Percentiles rank a stretch among this genome's conserved stretches.
Evolutionary conservation across 306 rosid genomes (phyloP).

Genomic region (Quercus dentata): DNA sequence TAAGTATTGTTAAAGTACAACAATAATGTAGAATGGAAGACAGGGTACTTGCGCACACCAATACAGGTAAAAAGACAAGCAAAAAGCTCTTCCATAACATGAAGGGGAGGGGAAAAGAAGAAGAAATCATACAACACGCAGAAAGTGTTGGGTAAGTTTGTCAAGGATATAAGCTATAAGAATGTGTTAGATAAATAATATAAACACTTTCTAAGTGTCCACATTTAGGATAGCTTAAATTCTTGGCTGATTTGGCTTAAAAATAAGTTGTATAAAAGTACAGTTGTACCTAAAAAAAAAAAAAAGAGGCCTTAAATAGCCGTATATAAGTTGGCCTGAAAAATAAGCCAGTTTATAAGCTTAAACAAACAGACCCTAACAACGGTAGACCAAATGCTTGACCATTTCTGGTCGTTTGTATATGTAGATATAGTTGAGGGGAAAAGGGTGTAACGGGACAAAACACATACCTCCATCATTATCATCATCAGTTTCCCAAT

Average conservation of each 20-base stretch:
- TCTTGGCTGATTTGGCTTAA: too few relatives aligned
- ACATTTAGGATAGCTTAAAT: too few relatives aligned
- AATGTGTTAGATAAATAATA: background rate
- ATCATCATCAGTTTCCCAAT: conserved; percentile 94
- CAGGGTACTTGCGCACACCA: background rate
- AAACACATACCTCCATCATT: conserved; percentile 65
- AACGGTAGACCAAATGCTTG: background rate
- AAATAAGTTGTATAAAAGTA: too few relatives aligned
- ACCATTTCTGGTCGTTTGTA: background rate
- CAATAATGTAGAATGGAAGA: background rate
- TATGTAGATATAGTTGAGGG: background rate
- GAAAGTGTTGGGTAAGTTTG: too few relatives aligned
- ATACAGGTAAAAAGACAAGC: background rate
- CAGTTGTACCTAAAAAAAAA: too few relatives aligned
- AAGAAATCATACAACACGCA: background rate
- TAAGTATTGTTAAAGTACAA: background rate
- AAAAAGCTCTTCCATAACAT: background rate
- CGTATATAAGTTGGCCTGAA: too few relatives aligned
- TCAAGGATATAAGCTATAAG: background rate
- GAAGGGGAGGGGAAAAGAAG: background rate
- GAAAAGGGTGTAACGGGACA: background rate
- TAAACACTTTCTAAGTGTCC: background rate
- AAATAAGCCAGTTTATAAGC: too few relatives aligned
- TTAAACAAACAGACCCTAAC: too few relatives aligned
- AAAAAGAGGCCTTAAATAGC: too few relatives aligned